Evolutionary conservation across 306 rosid genomes (phyloP), one percentile per base, ranked within the genome.

Genomic region (Inga oerstediana): DNA sequence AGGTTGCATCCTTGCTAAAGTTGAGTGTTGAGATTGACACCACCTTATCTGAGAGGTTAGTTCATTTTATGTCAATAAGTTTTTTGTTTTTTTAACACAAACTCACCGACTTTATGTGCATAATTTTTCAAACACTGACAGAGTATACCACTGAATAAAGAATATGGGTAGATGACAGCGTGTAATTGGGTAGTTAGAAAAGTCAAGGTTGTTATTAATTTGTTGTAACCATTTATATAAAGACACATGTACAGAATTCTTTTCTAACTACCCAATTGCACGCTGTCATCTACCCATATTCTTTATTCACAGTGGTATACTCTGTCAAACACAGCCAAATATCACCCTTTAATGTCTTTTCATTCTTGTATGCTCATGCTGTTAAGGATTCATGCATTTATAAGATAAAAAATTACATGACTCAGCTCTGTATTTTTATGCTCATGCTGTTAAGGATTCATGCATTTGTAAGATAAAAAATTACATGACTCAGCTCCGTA

Each of bases 1-100:
- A 90, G 83, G 99, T 96, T 61, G 97, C 97, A 54, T 93, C 98
- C 7, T 7, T 86, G 83, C 92, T 96, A 45, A 96, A 96, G 88
- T 86, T 96, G 88, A 93, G 93, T 76, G 98, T 96, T 61, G 91
- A 91, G 61, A 87, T 95, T 80, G 88, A 92, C 84, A 91, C 97
- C 61, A 44, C 88, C 88, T 85, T 88, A 77, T 88, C 94, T 41
- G 93, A 93, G 85, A 96, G 97, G 99, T 92, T 68, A 61, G 87
- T 83, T 61, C 46, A 69, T 49, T 82, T 72, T 62, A 39, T 81
- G 77, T 44, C 43, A 16, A 13, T 54, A 45, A 19, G 35, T 52
- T 9, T 8, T n/a, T 54, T 46, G 15, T 15, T 15, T 4, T 1
- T 15, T 1, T 15, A 14, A 1, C 7, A 13, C 56, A 49, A 17